Conservation (phyloP, 768 basidiomycete genomes). For the Boletus barrowsii region DNA sequence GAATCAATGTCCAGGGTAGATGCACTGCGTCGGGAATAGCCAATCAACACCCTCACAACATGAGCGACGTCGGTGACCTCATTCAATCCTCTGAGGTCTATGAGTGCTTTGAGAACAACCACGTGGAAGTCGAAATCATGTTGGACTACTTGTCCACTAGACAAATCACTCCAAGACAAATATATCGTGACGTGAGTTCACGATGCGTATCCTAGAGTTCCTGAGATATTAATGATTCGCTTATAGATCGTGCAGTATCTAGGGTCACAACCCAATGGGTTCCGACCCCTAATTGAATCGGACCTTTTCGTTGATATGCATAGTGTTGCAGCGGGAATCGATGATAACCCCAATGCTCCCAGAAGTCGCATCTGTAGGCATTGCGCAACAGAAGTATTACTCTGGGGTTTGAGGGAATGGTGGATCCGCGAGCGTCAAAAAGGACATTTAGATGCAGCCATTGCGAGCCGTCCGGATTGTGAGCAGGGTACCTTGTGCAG, state of each 20-base stretch:
- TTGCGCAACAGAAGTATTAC: constrained; percentile 71
- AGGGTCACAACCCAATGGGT: constrained; percentile 58
- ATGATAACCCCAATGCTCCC: constrained; percentile 57
- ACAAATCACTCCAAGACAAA: constrained; percentile 60
- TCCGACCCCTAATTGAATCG: constrained; percentile 62
- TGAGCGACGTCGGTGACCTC: constrained; percentile 68
- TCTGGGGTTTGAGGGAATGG: constrained; percentile 79
- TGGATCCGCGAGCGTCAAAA: constrained; percentile 77
- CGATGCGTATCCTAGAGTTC: neutral
- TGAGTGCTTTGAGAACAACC: constrained; percentile 76
- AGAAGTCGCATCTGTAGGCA: constrained; percentile 62
- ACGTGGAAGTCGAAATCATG: constrained; percentile 80
- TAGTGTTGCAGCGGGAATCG: constrained; percentile 49
- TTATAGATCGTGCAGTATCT: constrained; percentile 61
- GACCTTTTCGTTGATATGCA: constrained; percentile 73
- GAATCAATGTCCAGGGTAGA: constrained; percentile 71
- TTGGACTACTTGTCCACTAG: constrained; percentile 72
- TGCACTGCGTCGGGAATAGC: constrained; percentile 59
- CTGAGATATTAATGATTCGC: constrained; percentile 4
- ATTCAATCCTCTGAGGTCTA: constrained; percentile 75
- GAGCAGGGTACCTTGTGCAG: constrained; percentile 56
- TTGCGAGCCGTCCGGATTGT: constrained; percentile 68
- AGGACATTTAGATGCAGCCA: constrained; percentile 54
- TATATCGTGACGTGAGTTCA: constrained; percentile 69
- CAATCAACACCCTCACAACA: constrained; percentile 65